Evolutionary conservation across 352 stramenopile genomes (phyloP), one percentile per base, ranked within the genome.

Genomic region (Globisporangium iwayamae): DNA sequence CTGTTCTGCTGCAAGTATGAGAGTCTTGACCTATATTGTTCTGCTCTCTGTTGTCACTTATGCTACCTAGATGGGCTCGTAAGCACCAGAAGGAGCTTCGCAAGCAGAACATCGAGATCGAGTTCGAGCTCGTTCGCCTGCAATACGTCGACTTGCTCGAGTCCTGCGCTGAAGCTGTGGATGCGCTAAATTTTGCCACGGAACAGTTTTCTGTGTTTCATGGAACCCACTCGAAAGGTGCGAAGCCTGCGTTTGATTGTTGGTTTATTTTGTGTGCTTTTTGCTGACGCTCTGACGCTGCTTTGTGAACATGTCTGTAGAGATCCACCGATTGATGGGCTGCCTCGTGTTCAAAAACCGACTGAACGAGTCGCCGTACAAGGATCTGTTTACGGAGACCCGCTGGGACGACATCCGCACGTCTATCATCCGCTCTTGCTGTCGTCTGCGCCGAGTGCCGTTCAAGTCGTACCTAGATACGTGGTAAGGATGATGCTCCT

Each of bases 61-160:
- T 65, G 11, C 22, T 36, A 8, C 14, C 67, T 36, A 93, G 83
- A n/a, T 93, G 83, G 83, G 79, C 83, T 28, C 69, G 73, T 32
- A 67, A 73, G 58, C 69, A 91, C 38, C 81, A 79, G 20, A 72
- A 81, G 0, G 73, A 88, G 28, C 67, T 93, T 41, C 66, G 65
- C 22, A 62, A 56, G 28, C 70, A 90, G 20, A 65, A 79, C 20
- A 81, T 91, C 47, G 78, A 91, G 56, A 80, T 96, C 28, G 86
- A 94, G 65, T 96, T 94, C 66, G 78, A 94, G 59, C 68, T 96
- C 4, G 76, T 91, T n/a, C 78, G 85, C 1, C 74, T 94, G 51
- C 86, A 92, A 61, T 96, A 93, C 62, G 71, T 96, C 25, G 79
- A 91, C 36, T 69, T 89, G 18, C 73, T 93, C 25, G 80, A 91